These are phyloP conservation scores for Aspergillus taichungensis DNA, from an alignment of 495 filamentous ascomycete species.

Conservation along the genomic window DNA sequence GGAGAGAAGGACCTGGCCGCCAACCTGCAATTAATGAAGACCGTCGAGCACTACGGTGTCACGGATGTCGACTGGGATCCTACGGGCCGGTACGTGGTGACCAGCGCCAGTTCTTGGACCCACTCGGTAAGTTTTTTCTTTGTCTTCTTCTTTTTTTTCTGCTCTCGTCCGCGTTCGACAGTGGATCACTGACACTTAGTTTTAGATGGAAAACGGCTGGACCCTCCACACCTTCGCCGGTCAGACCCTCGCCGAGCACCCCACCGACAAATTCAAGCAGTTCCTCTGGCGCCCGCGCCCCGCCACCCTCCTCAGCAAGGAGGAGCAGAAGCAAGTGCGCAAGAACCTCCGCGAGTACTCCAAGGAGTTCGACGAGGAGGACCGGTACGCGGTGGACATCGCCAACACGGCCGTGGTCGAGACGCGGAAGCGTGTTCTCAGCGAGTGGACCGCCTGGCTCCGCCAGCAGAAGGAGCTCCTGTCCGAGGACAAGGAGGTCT, in stretches of 20 bases:
- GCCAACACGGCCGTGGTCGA: constrained; percentile 92
- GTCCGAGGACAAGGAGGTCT: constrained; percentile 57
- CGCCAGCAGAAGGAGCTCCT: constrained; percentile 65
- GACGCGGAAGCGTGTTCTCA: constrained; percentile 68
- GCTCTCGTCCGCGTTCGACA: neutral
- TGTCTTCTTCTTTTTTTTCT: neutral
- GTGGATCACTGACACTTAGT: constrained; percentile 24
- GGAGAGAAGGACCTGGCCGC: constrained; percentile 88
- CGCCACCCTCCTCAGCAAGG: constrained; percentile 75
- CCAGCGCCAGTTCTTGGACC: constrained; percentile 89
- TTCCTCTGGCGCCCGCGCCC: constrained; percentile 90
- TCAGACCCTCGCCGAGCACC: constrained; percentile 79
- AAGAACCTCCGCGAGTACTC: constrained; percentile 97
- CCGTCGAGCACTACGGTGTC: constrained; percentile 89
- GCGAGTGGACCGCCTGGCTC: constrained; percentile 87
- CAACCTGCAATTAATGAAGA: constrained; percentile 88
- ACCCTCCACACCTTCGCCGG: constrained; percentile 96
- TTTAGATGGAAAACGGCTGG: constrained; percentile 96
- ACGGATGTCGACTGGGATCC: constrained; percentile 98
- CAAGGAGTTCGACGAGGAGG: constrained; percentile 89
- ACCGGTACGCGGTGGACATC: constrained; percentile 80
- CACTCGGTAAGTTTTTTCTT: constrained; percentile 59
- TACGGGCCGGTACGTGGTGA: constrained; percentile 86
- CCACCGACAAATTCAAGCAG: constrained; percentile 96
- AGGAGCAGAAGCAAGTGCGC: constrained; percentile 94